phyloP scores from a whole-genome alignment of 164 flowering plant species.

The grape (Vitis vinifera) region DNA sequence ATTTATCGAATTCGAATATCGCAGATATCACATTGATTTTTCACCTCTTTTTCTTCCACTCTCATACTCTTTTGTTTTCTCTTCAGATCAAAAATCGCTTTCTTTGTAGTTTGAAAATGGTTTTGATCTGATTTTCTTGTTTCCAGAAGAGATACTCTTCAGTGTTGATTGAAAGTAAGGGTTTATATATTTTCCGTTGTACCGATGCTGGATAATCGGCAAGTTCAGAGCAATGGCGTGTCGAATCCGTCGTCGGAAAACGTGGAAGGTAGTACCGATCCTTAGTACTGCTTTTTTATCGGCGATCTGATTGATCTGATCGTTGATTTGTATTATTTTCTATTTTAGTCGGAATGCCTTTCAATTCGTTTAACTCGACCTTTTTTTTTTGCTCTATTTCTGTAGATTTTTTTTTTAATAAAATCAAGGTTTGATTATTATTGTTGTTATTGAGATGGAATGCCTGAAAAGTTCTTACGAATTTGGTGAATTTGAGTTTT shows the following conservation, averaged over 20 bases:
- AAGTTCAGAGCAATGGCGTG: slow-evolving; percentile 37
- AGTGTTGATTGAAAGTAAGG: slow-evolving; percentile 18
- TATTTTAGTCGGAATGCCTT: neutral
- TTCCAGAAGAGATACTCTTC: neutral
- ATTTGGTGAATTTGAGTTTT: neutral
- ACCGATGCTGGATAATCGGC: slow-evolving; percentile 59
- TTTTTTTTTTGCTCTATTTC: too few species aligned
- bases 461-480: neutral
- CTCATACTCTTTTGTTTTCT: neutral
- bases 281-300: neutral
- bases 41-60: neutral
- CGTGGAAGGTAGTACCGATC: slow-evolving; percentile 39
- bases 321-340: neutral
- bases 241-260: slow-evolving; percentile 35
- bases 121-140: neutral
- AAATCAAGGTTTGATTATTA: neutral
- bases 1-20: slow-evolving; percentile 18
- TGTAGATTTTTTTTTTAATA: neutral
- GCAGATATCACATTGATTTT: slow-evolving; percentile 9
- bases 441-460: neutral
- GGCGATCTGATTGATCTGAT: slow-evolving; percentile 7
- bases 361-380: too few species aligned
- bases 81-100: neutral
- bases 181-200: neutral
- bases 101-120: neutral